phyloP scores from a whole-genome alignment of 345 rosid species.

The Hibiscus mutabilis region DNA sequence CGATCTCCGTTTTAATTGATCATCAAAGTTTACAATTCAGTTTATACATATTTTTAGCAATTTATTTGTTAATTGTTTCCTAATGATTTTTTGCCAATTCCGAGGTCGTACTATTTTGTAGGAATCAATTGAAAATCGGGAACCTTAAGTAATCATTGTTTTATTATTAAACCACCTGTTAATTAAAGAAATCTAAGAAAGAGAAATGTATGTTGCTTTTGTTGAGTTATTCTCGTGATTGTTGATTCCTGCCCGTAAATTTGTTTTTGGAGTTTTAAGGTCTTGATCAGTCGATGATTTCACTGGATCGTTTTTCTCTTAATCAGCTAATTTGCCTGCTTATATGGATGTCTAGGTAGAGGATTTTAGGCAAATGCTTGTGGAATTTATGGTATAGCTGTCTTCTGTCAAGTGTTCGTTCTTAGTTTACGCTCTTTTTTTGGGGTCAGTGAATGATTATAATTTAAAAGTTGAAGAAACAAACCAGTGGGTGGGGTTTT shows the following conservation, averaged over 20 bases:
- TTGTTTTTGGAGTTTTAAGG: no score
- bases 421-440: no score
- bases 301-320: not conserved
- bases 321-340: not conserved
- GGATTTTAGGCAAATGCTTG: not conserved
- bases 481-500: not conserved
- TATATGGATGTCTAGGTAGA: not conserved
- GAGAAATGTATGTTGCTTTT: no score
- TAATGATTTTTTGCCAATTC: not conserved
- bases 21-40: no score
- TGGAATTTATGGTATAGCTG: not conserved
- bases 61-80: not conserved
- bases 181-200: no score
- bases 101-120: no score
- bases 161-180: no score
- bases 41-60: not conserved
- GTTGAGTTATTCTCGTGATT: no score
- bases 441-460: constrained; percentile 4
- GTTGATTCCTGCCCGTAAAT: no score
- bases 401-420: not conserved
- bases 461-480: constrained; percentile 5
- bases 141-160: not conserved
- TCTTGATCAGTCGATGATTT: no score
- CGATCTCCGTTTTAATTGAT: no score
- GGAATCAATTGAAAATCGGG: not conserved